These are phyloP conservation scores for Phytopythium mirpurense DNA, from an alignment of 352 stramenopile species.

Conservation along the genomic window DNA sequence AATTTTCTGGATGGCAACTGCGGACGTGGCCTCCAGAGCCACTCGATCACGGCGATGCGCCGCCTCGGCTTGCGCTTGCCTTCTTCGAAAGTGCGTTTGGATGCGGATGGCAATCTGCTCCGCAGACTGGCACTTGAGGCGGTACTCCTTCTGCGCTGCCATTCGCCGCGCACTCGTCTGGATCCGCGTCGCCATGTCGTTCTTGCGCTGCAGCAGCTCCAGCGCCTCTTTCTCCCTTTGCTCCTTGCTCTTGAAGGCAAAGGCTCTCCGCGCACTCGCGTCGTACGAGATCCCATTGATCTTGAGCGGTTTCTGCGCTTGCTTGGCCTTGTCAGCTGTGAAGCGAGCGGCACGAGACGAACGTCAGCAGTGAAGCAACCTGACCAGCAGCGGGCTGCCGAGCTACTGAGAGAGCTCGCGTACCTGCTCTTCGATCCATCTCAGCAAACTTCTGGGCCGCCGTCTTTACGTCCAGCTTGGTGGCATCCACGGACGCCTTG, in stretches of 20 bases:
- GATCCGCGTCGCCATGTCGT: conserved; percentile 41
- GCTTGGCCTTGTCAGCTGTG: conserved; percentile 26
- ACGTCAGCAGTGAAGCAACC: too few species aligned
- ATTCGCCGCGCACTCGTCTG: conserved; percentile 33
- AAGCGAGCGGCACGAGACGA: too few species aligned
- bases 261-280: conserved; percentile 12
- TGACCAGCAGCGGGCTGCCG: conserved; percentile 4
- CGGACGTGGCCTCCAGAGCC: conserved; percentile 18
- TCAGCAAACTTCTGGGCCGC: conserved; percentile 58
- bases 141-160: conserved; percentile 29
- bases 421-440: conserved; percentile 60
- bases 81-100: conserved; percentile 30
- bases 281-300: conserved; percentile 26
- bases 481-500: conserved; percentile 45
- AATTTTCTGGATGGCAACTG: conserved; percentile 34
- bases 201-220: conserved; percentile 18
- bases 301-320: conserved; percentile 29
- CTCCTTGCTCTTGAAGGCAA: conserved; percentile 24
- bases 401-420: neutral
- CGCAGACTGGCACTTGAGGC: conserved; percentile 16
- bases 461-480: conserved; percentile 42
- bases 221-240: conserved; percentile 17
- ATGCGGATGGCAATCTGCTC: conserved; percentile 25
- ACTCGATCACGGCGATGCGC: conserved; percentile 18
- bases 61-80: conserved; percentile 21